Base-by-base conservation (phyloP, 2,329 filamentous ascomycete genomes). In the Monosporascus sp. region DNA sequence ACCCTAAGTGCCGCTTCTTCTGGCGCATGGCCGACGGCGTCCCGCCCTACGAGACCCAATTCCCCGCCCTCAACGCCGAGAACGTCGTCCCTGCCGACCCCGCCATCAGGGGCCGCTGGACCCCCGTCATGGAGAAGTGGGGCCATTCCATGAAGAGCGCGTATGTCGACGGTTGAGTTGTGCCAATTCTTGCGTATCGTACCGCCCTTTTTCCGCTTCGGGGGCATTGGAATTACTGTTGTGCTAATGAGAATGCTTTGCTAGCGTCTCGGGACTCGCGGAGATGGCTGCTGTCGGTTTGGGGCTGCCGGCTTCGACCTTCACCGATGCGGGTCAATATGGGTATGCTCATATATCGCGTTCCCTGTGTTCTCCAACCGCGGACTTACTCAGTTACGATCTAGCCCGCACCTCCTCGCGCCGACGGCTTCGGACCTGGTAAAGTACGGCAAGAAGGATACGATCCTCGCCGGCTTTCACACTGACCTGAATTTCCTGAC, bases 401-500 rank as follows among this genome's bases (percentile, higher is more conserved):
- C 40, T 48, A 81, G 80, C n/a, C 81, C 82, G 3, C 82, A 85
- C 59, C 76, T 84, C 46, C 78, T 85, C 17, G 82, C 82, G 1
- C 82, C 82, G 0, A 85, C 82, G 1, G 80, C 82, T 1, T 84
- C 81, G 0, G 79, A 85, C 63, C 76, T 85, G 14, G 51, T 57
- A 14, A 80, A 76, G 54, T 82, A 83, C 69, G 79, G 78, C 47
- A 48, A 66, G 3, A 70, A 73, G 49, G 76, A 83, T 70, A 84
- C 80, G 49, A 84, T 85, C 62, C 76, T 85, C 17, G 82, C 82
- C 17, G 82, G 82, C 40, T 85, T 85, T 72, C 82, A 85, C 67
- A 84, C 82, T 1, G 82, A 85, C 62, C 79, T 85, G 54, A 85
- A 85, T 74, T 85, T 84, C 66, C 74, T 85, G 50, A 85, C 82